Percentiles rank a stretch among this genome's conserved stretches.
Conservation (phyloP, 1,139 yeast species). For the Pichia sp. region DNA sequence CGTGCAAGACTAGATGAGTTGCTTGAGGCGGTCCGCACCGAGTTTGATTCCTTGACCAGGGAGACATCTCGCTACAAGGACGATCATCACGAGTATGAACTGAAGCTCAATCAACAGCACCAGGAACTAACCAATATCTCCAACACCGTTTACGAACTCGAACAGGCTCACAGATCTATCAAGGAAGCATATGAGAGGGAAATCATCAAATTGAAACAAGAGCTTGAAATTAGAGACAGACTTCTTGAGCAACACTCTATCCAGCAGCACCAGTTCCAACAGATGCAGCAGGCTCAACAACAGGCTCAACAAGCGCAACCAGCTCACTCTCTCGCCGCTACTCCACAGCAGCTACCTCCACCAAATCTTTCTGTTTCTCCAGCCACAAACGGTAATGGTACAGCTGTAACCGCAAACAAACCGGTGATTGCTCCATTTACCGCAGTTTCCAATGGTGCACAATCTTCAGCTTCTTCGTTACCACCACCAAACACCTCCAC, state of each 20-base stretch:
- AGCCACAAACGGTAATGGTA: constrained; percentile 17
- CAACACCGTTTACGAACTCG: constrained; percentile 89
- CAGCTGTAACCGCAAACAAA: constrained; percentile 11
- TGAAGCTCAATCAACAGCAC: constrained; percentile 84
- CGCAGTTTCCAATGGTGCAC: neutral
- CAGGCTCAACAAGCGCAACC: constrained; percentile 16
- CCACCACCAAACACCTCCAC: neutral
- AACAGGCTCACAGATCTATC: constrained; percentile 89
- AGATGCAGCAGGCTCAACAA: constrained; percentile 13
- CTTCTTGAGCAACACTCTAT: constrained; percentile 31
- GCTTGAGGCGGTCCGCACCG: constrained; percentile 86
- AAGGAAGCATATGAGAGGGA: constrained; percentile 96
- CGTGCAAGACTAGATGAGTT: constrained; percentile 50
- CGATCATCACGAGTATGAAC: constrained; percentile 90
- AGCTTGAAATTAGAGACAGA: constrained; percentile 69
- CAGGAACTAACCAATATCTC: constrained; percentile 93
- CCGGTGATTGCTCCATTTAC: constrained; percentile 3
- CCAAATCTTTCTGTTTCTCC: constrained; percentile 23
- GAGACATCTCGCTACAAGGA: constrained; percentile 84
- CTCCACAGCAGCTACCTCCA: constrained; percentile 21
- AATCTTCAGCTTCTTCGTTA: neutral
- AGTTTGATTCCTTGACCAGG: constrained; percentile 76
- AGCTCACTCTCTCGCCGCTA: constrained; percentile 22
- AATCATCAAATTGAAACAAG: constrained; percentile 75
- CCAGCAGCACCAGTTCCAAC: constrained; percentile 25